A percentile compares a stretch with the other conserved stretches of the same genome.
These are phyloP conservation scores for Flueggea neowawraea DNA, from an alignment of 441 rosid species.

Conservation along the genomic window DNA sequence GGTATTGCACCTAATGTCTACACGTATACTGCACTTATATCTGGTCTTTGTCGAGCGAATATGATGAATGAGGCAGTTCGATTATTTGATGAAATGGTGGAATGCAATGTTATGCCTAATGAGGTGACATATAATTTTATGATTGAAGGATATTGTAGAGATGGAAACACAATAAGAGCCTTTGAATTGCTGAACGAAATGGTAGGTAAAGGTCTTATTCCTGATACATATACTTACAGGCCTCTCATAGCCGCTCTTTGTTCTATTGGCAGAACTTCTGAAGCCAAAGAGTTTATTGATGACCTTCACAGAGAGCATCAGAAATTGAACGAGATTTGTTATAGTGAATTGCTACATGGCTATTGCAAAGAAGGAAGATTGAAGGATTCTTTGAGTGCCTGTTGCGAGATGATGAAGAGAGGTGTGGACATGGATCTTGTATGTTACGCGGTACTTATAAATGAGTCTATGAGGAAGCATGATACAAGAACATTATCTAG, in stretches of 20 bases:
- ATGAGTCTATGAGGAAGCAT: constrained; percentile 62
- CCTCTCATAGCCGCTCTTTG: constrained; percentile 81
- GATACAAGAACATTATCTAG: constrained; percentile 41
- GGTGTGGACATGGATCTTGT: constrained; percentile 80
- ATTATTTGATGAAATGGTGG: constrained; percentile 62
- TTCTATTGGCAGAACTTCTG: constrained; percentile 50
- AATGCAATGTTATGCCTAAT: constrained; percentile 52
- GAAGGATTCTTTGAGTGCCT: constrained; percentile 55
- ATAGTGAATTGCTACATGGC: constrained; percentile 68
- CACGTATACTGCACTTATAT: constrained; percentile 70
- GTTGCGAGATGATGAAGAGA: constrained; percentile 66
- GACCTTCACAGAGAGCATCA: constrained; percentile 48
- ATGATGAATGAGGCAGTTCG: constrained; percentile 51
- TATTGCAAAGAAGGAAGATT: constrained; percentile 81
- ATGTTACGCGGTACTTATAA: constrained; percentile 75
- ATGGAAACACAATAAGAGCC: constrained; percentile 53
- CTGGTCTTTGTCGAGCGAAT: constrained; percentile 60
- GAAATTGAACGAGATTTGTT: constrained; percentile 81
- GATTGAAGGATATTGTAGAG: constrained; percentile 70
- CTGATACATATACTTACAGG: constrained; percentile 84
- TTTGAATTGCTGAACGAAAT: constrained; percentile 67
- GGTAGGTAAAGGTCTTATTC: constrained; percentile 61
- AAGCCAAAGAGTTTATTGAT: constrained; percentile 74
- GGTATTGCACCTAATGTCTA: constrained; percentile 60
- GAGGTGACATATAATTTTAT: constrained; percentile 81